phyloP scores from a whole-genome alignment of 305 asterid species.

The Fraxinus velutina region DNA sequence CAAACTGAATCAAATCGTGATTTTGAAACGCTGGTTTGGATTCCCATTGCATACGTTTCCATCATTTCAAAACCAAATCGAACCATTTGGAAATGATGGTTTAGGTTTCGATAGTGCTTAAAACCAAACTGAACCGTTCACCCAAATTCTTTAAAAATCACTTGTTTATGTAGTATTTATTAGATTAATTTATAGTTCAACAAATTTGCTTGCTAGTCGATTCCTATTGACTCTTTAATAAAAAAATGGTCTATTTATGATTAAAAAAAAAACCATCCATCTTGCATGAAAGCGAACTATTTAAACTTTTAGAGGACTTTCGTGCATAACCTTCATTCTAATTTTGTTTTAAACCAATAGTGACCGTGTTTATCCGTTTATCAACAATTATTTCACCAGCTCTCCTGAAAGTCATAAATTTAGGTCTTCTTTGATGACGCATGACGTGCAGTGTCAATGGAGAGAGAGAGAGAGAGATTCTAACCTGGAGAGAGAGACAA shows the following conservation, averaged over 20 bases:
- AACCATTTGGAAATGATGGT: background rate
- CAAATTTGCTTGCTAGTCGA: background rate
- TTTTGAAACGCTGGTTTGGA: background rate
- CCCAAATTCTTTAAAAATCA: background rate
- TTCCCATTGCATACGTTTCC: background rate
- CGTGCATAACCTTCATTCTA: background rate
- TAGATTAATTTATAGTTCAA: background rate
- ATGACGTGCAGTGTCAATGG: constrained; percentile 59
- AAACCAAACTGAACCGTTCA: background rate
- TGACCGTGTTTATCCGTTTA: constrained; percentile 26
- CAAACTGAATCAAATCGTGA: background rate
- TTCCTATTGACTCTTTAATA: background rate
- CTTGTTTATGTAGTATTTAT: background rate
- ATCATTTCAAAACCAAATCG: background rate
- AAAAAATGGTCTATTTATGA: background rate
- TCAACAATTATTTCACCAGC: constrained; percentile 34
- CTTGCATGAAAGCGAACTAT: background rate
- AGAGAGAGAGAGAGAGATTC: constrained; percentile 51
- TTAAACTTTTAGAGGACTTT: background rate
- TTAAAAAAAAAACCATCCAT: background rate
- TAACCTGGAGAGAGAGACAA: constrained; percentile 57
- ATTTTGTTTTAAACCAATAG: background rate
- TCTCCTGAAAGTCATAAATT: constrained; percentile 23
- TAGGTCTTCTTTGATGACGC: constrained; percentile 59
- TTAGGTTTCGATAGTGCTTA: background rate